Base-by-base conservation (phyloP, 2,329 filamentous ascomycete genomes). In the Ophiostoma himal-ulmi region DNA sequence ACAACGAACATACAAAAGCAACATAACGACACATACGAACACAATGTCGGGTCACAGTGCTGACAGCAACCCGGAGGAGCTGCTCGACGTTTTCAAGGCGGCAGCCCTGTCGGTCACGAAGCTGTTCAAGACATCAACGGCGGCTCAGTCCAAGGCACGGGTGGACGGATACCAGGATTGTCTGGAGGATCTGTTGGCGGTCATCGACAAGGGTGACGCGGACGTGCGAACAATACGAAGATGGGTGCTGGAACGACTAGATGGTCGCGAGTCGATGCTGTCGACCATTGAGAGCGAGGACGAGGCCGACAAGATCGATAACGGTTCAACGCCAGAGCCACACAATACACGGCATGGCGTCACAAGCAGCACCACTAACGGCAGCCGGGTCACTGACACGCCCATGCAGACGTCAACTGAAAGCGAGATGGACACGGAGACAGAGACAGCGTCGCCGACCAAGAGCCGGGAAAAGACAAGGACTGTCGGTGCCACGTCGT, bases 71-170 rank as follows among this genome's bases (percentile, higher is more conserved):
- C 84, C 86, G 22, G 88, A 89, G 77, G 85, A 88, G 77, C 88
- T 97, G 67, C 88, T 97, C 71, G 90, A 94, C 75, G 90, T 92
- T 71, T 99, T 99, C 85, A 95, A 93, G 79, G 89, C 91, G 20
- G 95, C 95, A 44, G 95, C 95, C 26, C 85, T 97, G 44, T 96
- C 93, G 6, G 94, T 98, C 70, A 98, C 95, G 67, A 97, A 96
- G 77, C 88, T 99, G 17, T 98, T 98, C 83, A 97, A 97, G 81
- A 94, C 90, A 54, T 94, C 94, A 3, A 90, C 92, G 14, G 84
- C 88, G 41, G 91, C 92, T 67, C 89, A 95, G 78, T 85, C 89
- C 68, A 89, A 89, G 76, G 89, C 93, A 66, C 88, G 92, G 68
- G 82, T 87, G 68, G 90, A 94, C 54, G 95, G 95, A 36, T 98